These are phyloP conservation scores for Filobasidium uniguttulatum DNA, from an alignment of 1,284 basidiomycete genomes.

Conservation along the genomic window DNA sequence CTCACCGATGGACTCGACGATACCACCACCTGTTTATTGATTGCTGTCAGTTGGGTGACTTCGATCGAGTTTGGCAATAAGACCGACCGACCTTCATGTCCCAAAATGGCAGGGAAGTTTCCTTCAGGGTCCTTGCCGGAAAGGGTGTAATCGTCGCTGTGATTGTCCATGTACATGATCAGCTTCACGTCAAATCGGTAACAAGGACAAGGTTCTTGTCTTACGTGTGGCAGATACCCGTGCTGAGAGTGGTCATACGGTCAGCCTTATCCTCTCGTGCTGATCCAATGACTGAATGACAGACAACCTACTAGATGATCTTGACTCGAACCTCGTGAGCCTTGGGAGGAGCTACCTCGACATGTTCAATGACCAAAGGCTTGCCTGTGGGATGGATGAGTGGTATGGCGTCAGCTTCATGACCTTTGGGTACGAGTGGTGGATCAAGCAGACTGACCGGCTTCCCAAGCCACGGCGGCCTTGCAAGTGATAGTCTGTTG, in stretches of 20 bases:
- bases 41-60: not conserved
- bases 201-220: no score
- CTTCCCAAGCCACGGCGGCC: slow-evolving; percentile 92
- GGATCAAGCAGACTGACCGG: slow-evolving; percentile 50
- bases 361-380: slow-evolving; percentile 73
- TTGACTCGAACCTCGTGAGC: slow-evolving; percentile 86
- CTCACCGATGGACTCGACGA: slow-evolving; percentile 59
- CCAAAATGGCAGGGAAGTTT: slow-evolving; percentile 85
- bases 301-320: slow-evolving; percentile 57
- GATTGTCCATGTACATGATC: no score
- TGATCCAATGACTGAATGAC: not conserved
- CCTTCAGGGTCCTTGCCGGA: slow-evolving; percentile 96
- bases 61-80: not conserved
- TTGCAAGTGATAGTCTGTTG: slow-evolving; percentile 66
- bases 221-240: slow-evolving; percentile 86
- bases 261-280: not conserved
- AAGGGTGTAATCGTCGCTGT: slow-evolving; percentile 77
- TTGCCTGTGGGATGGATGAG: slow-evolving; percentile 37
- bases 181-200: not conserved
- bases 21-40: slow-evolving; percentile 23
- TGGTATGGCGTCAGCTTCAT: not conserved
- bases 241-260: no score
- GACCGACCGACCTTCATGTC: slow-evolving; percentile 56
- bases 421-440: not conserved
- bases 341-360: slow-evolving; percentile 82